Base-by-base conservation (phyloP, 1,139 yeast genomes). In the Kodamaea plutei region DNA sequence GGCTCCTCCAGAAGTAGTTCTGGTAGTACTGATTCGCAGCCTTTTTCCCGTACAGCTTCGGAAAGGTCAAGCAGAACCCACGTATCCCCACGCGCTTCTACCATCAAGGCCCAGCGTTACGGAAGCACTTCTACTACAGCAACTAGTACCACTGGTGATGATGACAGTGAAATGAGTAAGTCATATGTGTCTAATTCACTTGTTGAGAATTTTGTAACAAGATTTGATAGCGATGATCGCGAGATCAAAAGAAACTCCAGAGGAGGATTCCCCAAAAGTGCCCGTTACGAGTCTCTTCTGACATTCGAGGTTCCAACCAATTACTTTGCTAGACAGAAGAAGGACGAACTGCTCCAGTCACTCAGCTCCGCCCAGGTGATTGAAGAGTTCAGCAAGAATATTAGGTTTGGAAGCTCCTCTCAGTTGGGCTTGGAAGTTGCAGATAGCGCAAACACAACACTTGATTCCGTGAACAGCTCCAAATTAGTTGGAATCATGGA, bases 321-420 rank as follows among this genome's bases (percentile, higher is more conserved):
- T 25, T 41, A 40, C 27, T 42, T 41, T 26, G 25, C 34, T 13
- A 35, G 25, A 20, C 27, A 25, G 5, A 34, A 33, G n/a, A 38
- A 30, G 19, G 55, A 56, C 8, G 47, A 37, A 7, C 53, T 62
- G 2, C 28, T 40, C 6, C 55, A 47, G 25, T 62, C 69, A 2
- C 43, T 61, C 16, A 47, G 57, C 2, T 56, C 69, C 5, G 47
- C 61, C 4, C 55, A 58, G 33, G 45, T 52, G 18, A 57, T 61
- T 12, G 48, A 47, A 6, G 59, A 56, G 20, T 64, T 66, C 34
- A 48, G 54, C 12, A 48, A 45, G 26, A 56, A 54, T 15, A 56
- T 66, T 29, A 56, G 52, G 25, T 33, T 39, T 15, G 48, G 43
- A 15, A 15, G 26, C 8, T 48, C 37, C 5, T 9, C 23, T 8